A percentile compares a stretch with the other conserved stretches of the same genome.
These are phyloP conservation scores for Odontarrhena argentea DNA, from an alignment of 345 rosid species.

Conservation along the genomic window DNA sequence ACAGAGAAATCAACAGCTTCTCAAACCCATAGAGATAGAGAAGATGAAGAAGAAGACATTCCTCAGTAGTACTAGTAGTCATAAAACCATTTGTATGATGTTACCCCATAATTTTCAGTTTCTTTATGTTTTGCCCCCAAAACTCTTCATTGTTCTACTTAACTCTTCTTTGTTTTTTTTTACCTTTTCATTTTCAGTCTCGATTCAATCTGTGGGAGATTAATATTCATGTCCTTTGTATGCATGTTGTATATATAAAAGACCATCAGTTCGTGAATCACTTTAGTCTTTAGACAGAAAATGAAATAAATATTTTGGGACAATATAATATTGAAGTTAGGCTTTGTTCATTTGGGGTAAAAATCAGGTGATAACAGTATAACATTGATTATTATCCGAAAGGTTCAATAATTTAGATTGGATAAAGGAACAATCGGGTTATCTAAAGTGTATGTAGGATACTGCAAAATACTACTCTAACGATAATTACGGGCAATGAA, in stretches of 20 bases:
- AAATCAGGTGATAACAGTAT: too few relatives aligned
- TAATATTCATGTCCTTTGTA: conserved; percentile 20
- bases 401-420: too few relatives aligned
- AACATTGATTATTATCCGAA: too few relatives aligned
- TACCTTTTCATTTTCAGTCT: neutral
- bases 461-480: too few relatives aligned
- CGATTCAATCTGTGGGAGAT: conserved; percentile 21
- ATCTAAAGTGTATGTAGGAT: too few relatives aligned
- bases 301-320: neutral
- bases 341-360: too few relatives aligned
- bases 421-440: too few relatives aligned
- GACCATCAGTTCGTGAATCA: conserved; percentile 21
- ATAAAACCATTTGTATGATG: conserved; percentile 30
- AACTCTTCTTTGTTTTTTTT: neutral
- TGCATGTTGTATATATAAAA: conserved; percentile 38
- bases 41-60: conserved; percentile 28
- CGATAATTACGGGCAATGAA: too few relatives aligned
- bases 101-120: conserved; percentile 20
- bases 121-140: conserved; percentile 23
- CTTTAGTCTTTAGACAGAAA: neutral
- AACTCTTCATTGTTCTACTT: conserved; percentile 23
- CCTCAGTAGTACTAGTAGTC: conserved; percentile 4
- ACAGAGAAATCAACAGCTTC: conserved; percentile 63
- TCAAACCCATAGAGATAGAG: conserved; percentile 47
- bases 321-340: neutral